Evolutionary conservation across 2,329 filamentous ascomycete species (phyloP).

Genomic region (Parasarocladium wereldwijsianum): DNA sequence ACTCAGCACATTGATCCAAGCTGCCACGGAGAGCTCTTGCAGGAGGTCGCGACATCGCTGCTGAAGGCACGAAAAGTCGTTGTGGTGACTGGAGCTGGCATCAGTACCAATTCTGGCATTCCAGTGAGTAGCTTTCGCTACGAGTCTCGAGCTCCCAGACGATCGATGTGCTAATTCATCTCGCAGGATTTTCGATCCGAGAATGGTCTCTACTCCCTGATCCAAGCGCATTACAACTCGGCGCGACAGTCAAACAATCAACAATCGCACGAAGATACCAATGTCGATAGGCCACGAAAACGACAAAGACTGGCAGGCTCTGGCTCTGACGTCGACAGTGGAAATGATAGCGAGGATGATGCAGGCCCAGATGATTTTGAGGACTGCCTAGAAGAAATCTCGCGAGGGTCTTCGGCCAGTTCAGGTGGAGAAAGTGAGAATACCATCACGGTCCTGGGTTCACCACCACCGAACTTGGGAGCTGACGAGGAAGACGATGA

Average conservation of each 20-base stretch:
- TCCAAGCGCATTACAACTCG: slow-evolving; percentile 51
- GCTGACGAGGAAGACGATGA: too few species aligned
- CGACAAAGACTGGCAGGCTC: slow-evolving; percentile 10
- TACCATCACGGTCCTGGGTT: too few species aligned
- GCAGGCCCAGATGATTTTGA: not conserved
- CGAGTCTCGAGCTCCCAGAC: not conserved
- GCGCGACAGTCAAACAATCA: slow-evolving; percentile 18
- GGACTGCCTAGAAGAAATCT: too few species aligned
- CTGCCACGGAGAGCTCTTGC: slow-evolving; percentile 35
- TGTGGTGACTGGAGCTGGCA: slow-evolving; percentile 57
- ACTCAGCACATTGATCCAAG: slow-evolving; percentile 38
- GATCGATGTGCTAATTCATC: slow-evolving; percentile 7
- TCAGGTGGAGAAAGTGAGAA: too few species aligned
- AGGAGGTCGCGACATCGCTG: slow-evolving; percentile 48
- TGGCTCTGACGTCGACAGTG: not conserved
- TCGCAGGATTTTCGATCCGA: slow-evolving; percentile 55
- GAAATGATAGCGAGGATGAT: not conserved
- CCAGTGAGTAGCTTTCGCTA: slow-evolving; percentile 33
- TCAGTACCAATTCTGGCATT: slow-evolving; percentile 64
- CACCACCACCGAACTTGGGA: too few species aligned
- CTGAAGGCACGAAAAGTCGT: slow-evolving; percentile 54
- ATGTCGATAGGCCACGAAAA: slow-evolving; percentile 8
- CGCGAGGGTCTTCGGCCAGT: too few species aligned
- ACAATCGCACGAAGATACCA: slow-evolving; percentile 12
- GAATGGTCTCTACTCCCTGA: slow-evolving; percentile 57